Evolutionary conservation across 2,329 filamentous ascomycete species (phyloP).

Genomic region (Trichoderma koningiopsis): DNA sequence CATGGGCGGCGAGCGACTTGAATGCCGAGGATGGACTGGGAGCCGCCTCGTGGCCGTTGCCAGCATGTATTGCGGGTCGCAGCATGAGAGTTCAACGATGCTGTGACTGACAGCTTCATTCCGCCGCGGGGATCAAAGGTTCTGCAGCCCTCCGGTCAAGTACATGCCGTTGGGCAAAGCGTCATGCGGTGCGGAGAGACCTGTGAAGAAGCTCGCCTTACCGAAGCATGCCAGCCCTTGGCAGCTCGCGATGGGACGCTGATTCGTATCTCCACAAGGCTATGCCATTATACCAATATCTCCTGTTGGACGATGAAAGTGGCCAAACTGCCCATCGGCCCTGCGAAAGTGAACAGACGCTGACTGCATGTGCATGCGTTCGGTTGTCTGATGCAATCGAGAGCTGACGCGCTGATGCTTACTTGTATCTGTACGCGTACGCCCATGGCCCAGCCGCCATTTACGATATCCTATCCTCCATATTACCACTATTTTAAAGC

Average conservation of each 20-base stretch:
- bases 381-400: slow-evolving; percentile 14
- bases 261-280: slow-evolving; percentile 2
- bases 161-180: background rate
- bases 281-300: background rate
- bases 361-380: slow-evolving; percentile 24
- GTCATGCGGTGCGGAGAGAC: background rate
- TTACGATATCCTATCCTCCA: background rate
- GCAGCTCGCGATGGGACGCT: slow-evolving; percentile 7
- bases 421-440: background rate
- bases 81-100: background rate
- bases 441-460: background rate
- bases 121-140: background rate
- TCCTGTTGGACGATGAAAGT: background rate
- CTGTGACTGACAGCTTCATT: background rate
- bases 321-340: slow-evolving; percentile 3
- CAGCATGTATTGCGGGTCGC: no score
- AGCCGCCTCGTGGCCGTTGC: background rate
- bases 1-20: background rate
- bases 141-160: no score
- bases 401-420: slow-evolving; percentile 18
- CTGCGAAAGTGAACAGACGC: background rate
- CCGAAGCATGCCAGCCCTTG: slow-evolving; percentile 1
- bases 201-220: slow-evolving; percentile 4
- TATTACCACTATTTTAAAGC: background rate
- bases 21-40: background rate